These are phyloP conservation scores for Wickerhamiella cacticola DNA, from an alignment of 805 yeast species.

Conservation along the genomic window DNA sequence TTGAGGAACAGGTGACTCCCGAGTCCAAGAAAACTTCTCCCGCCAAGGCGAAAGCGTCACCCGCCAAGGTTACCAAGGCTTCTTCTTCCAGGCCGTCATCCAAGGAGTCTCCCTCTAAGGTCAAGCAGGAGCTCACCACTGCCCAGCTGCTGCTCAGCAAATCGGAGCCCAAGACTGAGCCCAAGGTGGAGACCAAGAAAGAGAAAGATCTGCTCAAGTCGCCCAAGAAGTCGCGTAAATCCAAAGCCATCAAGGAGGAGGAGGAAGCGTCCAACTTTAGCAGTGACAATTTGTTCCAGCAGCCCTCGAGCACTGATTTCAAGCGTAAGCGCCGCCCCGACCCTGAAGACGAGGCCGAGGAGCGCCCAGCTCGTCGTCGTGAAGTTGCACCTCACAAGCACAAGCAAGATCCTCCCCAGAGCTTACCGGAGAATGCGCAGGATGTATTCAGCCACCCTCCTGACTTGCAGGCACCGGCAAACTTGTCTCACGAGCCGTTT, in stretches of 20 bases:
- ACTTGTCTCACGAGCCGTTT: slow-evolving; percentile 11
- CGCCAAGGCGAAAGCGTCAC: slow-evolving; percentile 9
- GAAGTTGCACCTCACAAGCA: slow-evolving; percentile 13
- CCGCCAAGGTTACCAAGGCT: too few species aligned
- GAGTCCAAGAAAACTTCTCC: neutral
- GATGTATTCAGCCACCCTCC: slow-evolving; percentile 11
- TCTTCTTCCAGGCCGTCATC: too few species aligned
- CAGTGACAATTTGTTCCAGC: slow-evolving; percentile 6
- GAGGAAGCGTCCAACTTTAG: neutral
- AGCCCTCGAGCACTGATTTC: neutral
- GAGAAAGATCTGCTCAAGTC: neutral
- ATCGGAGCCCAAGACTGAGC: neutral
- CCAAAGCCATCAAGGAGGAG: neutral
- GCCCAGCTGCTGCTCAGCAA: neutral
- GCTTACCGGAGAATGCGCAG: slow-evolving; percentile 9
- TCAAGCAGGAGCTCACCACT: neutral
- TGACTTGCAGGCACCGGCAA: slow-evolving; percentile 11
- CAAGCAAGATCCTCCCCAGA: slow-evolving; percentile 9
- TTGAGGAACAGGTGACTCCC: neutral
- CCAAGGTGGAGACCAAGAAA: slow-evolving; percentile 5
- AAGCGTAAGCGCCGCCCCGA: slow-evolving; percentile 9
- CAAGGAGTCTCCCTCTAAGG: neutral
- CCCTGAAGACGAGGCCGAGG: neutral
- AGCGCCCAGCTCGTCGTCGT: slow-evolving; percentile 1
- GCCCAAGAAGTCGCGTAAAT: neutral